A percentile compares a stretch with the other conserved stretches of the same genome.
These are phyloP conservation scores for Ustilago hordei DNA, from an alignment of 1,284 basidiomycete genomes.

Conservation along the genomic window DNA sequence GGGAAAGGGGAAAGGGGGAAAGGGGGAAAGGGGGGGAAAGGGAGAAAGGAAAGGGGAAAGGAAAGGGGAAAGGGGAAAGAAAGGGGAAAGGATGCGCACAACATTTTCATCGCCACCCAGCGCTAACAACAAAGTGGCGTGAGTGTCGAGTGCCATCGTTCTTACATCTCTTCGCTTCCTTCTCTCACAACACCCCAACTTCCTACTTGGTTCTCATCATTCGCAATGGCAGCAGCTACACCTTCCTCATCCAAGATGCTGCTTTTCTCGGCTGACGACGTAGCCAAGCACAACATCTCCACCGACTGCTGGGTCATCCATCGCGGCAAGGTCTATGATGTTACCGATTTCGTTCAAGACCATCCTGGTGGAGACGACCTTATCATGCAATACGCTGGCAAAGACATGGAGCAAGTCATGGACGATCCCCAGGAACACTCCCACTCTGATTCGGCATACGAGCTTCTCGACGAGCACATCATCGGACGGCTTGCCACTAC, in stretches of 20 bases:
- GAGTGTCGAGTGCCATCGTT: too few relatives aligned
- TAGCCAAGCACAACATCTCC: constrained; percentile 73
- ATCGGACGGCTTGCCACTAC: constrained; percentile 58
- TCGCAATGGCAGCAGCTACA: constrained; percentile 20
- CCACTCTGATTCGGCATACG: constrained; percentile 92
- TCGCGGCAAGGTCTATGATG: constrained; percentile 72
- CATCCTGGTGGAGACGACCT: constrained; percentile 73
- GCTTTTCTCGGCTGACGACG: constrained; percentile 50
- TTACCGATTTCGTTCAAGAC: constrained; percentile 72
- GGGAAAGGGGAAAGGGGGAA: too few relatives aligned
- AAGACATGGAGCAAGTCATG: constrained; percentile 86
- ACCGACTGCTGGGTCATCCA: constrained; percentile 74
- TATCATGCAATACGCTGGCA: constrained; percentile 78
- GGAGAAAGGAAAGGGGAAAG: too few relatives aligned
- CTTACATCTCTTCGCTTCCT: neutral
- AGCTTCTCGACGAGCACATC: constrained; percentile 84
- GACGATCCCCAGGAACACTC: constrained; percentile 84
- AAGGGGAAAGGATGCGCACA: neutral
- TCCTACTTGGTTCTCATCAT: neutral
- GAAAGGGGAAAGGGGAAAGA: too few relatives aligned
- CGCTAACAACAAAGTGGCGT: neutral
- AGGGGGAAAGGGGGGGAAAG: too few relatives aligned
- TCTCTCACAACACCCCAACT: neutral
- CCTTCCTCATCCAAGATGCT: constrained; percentile 44
- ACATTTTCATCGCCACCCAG: neutral